Base-by-base conservation (phyloP, 2,329 filamentous ascomycete genomes). In the Colletotrichum tropicicola region DNA sequence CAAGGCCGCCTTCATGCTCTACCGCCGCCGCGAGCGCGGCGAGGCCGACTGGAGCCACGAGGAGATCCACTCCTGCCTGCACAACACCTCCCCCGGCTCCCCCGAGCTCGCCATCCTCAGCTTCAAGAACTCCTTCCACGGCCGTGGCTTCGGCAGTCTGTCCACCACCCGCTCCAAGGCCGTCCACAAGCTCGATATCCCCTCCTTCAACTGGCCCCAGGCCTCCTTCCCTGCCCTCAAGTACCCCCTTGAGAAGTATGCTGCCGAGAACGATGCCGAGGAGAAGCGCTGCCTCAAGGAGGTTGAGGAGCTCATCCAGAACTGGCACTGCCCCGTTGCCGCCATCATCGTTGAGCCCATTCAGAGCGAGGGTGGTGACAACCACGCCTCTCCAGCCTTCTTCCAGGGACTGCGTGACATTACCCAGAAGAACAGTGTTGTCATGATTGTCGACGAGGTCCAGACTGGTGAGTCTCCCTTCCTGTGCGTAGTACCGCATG, bases 1-100 rank as follows among this genome's bases (percentile, higher is more conserved):
- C 85, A 95, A 95, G 81, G 92, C 92, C 13, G 91, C 92, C 25
- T 94, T 94, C 80, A 95, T 95, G 90, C 93, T 89, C 82, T 89
- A 89, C 77, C 85, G 90, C 52, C 91, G 91, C 73, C 84, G 88
- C 65, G 83, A 93, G 82, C 91, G 92, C 71, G 91, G 91, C 39
- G 82, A 87, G 60, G 90, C 87, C 43, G 90, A 92, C 28, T 94
- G 93, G 82, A 88, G 89, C 6, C 80, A 86, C 27, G 87, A 91
- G 73, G 92, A 95, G 74, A 84, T 92, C 56, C 71, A 77, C 60
- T 89, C 88, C 3, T 83, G 86, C 70, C 92, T 95, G 87, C 81
- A 87, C 73, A 95, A 95, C 81, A 79, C 91, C 72, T 78, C 86
- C 30, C 92, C 92, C 6, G 92, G 92, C 3, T 89, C 91, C 6